phyloP scores from a whole-genome alignment of 768 basidiomycete species.

The Lactifluus rugatus region DNA sequence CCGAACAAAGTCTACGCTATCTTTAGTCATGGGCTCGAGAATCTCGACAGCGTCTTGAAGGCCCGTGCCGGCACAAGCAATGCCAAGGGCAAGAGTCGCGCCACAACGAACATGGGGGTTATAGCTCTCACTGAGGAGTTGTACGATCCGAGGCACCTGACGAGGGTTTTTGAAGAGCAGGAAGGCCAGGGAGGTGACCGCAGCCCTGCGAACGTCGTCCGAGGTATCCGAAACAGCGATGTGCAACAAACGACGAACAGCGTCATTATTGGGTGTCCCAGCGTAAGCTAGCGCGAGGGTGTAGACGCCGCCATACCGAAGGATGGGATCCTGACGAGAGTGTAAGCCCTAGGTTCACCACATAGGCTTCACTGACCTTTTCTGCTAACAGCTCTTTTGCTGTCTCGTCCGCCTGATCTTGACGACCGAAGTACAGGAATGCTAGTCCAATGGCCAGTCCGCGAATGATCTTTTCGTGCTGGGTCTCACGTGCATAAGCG shows the following conservation, averaged over 20 bases:
- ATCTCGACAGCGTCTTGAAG: constrained; percentile 96
- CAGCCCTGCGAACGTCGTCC: constrained; percentile 93
- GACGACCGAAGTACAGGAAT: constrained; percentile 85
- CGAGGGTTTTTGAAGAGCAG: constrained; percentile 93
- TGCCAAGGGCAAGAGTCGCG: constrained; percentile 90
- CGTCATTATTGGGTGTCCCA: constrained; percentile 90
- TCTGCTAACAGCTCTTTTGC: constrained; percentile 72
- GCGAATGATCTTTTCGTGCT: constrained; percentile 98
- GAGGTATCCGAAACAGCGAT: constrained; percentile 98
- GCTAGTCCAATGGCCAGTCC: constrained; percentile 89
- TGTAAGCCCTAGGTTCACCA: constrained; percentile 2
- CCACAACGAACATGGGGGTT: constrained; percentile 98
- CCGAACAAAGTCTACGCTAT: constrained; percentile 95
- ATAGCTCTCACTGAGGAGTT: constrained; percentile 94
- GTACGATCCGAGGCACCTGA: constrained; percentile 94
- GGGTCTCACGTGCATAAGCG: constrained; percentile 91
- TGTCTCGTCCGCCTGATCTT: constrained; percentile 85
- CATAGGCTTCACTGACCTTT: constrained; percentile 45
- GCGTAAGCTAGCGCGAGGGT: constrained; percentile 94
- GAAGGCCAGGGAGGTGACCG: constrained; percentile 93
- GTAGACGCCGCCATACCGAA: constrained; percentile 97
- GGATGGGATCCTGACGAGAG: constrained; percentile 71
- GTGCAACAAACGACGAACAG: constrained; percentile 83
- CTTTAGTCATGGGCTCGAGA: constrained; percentile 96
- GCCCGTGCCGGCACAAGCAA: constrained; percentile 96